These are phyloP conservation scores for Geotrichum candidum DNA, from an alignment of 1,139 yeast species.

Conservation along the genomic window DNA sequence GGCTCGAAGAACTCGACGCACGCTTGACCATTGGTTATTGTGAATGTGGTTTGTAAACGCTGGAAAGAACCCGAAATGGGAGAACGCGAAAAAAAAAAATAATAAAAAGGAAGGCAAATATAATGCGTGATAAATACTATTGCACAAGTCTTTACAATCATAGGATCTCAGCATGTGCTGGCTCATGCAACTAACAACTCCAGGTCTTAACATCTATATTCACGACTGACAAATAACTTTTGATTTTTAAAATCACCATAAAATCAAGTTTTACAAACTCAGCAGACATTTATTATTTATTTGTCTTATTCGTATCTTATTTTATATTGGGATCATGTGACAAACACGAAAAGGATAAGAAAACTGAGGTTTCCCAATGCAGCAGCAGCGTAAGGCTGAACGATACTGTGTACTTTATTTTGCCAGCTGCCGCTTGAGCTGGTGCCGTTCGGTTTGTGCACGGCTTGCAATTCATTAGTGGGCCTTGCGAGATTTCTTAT, in stretches of 20 bases:
- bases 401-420: not conserved
- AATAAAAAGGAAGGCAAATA: no score
- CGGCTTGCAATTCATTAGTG: not conserved
- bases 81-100: not conserved
- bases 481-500: conserved; percentile 7
- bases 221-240: not conserved
- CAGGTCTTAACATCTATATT: not conserved
- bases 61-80: not conserved
- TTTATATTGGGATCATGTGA: not conserved
- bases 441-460: not conserved
- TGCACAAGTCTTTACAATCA: no score
- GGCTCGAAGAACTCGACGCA: not conserved
- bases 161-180: no score
- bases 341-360: not conserved
- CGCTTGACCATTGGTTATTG: not conserved
- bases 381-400: not conserved
- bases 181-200: not conserved
- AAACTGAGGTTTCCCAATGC: not conserved
- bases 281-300: not conserved
- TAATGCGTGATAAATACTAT: no score
- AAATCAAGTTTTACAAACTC: not conserved
- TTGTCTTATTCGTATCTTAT: not conserved
- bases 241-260: not conserved
- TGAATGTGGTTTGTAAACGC: not conserved
- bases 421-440: not conserved